Conservation (phyloP, 2,329 filamentous ascomycete genomes). For the Aspergillus sp. region DNA sequence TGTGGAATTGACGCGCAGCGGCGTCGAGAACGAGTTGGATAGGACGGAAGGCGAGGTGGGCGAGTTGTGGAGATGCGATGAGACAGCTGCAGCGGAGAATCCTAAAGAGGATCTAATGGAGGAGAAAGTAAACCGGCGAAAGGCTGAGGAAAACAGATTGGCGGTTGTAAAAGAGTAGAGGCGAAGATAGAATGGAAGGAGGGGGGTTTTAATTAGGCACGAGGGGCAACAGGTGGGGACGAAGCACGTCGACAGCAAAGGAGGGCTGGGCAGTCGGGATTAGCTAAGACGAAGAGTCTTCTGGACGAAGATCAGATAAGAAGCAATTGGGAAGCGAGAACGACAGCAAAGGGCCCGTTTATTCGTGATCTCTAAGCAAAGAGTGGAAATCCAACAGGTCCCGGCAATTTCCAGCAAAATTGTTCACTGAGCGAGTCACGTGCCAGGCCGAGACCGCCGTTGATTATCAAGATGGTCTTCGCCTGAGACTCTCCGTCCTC, state of each 20-base stretch:
- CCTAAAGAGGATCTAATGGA: slow-evolving; percentile 71
- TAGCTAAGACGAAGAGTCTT: slow-evolving; percentile 20
- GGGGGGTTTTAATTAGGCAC: slow-evolving; percentile 22
- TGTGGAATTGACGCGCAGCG: slow-evolving; percentile 42
- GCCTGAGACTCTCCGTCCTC: not conserved
- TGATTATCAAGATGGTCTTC: slow-evolving; percentile 14
- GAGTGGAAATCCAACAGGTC: not conserved
- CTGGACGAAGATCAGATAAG: slow-evolving; percentile 10
- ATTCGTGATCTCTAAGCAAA: slow-evolving; percentile 11
- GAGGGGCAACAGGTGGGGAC: slow-evolving; percentile 22
- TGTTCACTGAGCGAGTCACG: slow-evolving; percentile 15
- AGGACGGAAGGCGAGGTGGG: slow-evolving; percentile 39
- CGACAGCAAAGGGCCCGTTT: not conserved
- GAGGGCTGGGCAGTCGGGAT: slow-evolving; percentile 17
- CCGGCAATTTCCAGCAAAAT: not conserved
- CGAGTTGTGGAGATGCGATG: slow-evolving; percentile 64
- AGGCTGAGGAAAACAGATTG: slow-evolving; percentile 90
- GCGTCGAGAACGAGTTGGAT: slow-evolving; percentile 36
- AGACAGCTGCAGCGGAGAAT: slow-evolving; percentile 71
- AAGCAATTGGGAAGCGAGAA: not conserved
- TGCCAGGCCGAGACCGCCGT: slow-evolving; percentile 22
- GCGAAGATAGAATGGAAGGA: slow-evolving; percentile 11
- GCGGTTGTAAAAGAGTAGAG: slow-evolving; percentile 47
- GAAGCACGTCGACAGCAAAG: slow-evolving; percentile 6
- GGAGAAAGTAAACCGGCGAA: slow-evolving; percentile 62